Evolutionary conservation across 1,139 yeast species (phyloP), one percentile per base, ranked within the genome.

Genomic region (Protomyces macrosporus): DNA sequence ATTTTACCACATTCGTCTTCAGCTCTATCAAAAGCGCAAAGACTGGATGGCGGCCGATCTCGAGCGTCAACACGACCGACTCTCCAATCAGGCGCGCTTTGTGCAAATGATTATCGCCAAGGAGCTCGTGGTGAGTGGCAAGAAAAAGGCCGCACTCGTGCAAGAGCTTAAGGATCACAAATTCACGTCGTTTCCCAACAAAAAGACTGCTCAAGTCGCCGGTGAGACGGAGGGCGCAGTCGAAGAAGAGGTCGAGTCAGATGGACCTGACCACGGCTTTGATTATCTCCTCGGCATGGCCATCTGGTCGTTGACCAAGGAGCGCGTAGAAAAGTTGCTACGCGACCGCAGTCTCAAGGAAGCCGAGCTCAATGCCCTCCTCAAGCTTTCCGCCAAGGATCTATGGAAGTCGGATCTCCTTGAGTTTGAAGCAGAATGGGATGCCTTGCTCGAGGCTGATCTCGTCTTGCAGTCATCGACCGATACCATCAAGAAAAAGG

Each of bases 281-380:
- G 95, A 88, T 71, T 88, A 88, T 69, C 78, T 88, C 68, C 78
- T 88, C 64, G 91, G 93, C 16, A 88, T 95, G 97, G 83, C 91
- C 45, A 85, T 95, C 70, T 90, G 97, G 95, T 86, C 97, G 37
- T 83, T 93, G 72, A 91, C 98, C 0, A 81, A 81, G 67, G 99
- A 95, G 45, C 53, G 57, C 10, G 67, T 65, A 72, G 93, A 90
- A 71, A 85, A 83, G 70, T 78, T 93, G 67, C 77, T 90, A 70
- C 80, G 80, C 62, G 96, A 90, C 73, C 81, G 84, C 68, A 89
- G 84, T 62, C 84, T 77, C 39, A 87, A 86, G 72, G 95, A 90
- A 72, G 78, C 75, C 9, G 96, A 90, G 72, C 81, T 93, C 70
- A 86, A 84, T 59, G 74, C 73, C 1, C 79, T 93, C 69, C 80